phyloP scores from a whole-genome alignment of 805 yeast species.

The Wickerhamiella siamensis region DNA sequence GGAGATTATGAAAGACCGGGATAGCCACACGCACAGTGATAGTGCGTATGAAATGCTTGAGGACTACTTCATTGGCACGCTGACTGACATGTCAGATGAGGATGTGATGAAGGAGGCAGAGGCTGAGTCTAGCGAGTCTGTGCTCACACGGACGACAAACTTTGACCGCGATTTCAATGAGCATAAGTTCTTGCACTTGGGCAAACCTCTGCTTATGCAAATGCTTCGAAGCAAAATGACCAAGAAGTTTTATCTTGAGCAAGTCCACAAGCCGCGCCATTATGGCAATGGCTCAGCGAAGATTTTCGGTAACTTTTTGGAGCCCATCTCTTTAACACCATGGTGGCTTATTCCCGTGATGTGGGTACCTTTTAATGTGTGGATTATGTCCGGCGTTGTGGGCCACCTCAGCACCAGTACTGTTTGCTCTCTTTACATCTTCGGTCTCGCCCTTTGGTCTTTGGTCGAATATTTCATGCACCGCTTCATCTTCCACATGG shows the following conservation, averaged over 20 bases:
- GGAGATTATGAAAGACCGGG: conserved; percentile 57
- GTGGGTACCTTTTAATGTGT: conserved; percentile 76
- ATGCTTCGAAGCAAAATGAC: conserved; percentile 60
- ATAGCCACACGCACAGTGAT: conserved; percentile 67
- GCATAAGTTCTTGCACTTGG: conserved; percentile 78
- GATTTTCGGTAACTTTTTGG: conserved; percentile 84
- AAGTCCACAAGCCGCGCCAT: conserved; percentile 95
- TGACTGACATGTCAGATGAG: conserved; percentile 27
- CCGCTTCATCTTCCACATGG: conserved; percentile 87
- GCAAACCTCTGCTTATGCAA: conserved; percentile 68
- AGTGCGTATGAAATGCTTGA: conserved; percentile 75
- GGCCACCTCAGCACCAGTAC: conserved; percentile 27
- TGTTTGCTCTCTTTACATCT: conserved; percentile 35
- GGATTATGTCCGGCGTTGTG: conserved; percentile 45
- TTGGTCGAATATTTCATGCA: conserved; percentile 77
- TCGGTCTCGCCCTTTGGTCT: conserved; percentile 92
- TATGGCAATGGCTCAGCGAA: conserved; percentile 97
- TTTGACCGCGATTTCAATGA: conserved; percentile 50
- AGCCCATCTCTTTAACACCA: conserved; percentile 79
- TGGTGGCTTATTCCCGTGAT: conserved; percentile 85
- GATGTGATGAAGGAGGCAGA: conserved; percentile 47
- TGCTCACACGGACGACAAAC: conserved; percentile 68
- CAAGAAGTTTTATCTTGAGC: conserved; percentile 85
- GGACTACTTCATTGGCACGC: conserved; percentile 53
- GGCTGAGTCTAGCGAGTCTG: conserved; percentile 28